Conservation (phyloP, 306 rosid genomes). For the Delonix regia region DNA sequence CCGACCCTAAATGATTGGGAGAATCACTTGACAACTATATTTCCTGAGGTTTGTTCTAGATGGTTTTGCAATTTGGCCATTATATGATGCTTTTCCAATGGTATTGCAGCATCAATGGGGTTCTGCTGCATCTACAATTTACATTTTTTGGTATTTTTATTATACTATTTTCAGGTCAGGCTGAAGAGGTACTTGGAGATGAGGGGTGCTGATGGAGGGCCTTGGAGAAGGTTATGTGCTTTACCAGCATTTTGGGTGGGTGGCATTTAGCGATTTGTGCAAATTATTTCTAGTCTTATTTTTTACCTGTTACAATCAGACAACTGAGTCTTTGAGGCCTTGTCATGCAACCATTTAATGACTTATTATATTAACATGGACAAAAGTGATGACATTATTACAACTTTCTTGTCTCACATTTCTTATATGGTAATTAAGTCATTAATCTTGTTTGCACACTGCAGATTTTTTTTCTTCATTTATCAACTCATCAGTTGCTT, state of each 20-base stretch:
- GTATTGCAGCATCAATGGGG: constrained; percentile 30
- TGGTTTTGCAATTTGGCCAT: constrained; percentile 20
- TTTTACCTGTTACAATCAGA: constrained; percentile 19
- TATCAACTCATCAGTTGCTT: constrained; percentile 21
- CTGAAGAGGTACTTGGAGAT: constrained; percentile 97
- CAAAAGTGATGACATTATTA: constrained; percentile 16
- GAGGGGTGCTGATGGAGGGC: constrained; percentile 99
- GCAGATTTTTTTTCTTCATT: not conserved
- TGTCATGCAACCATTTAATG: constrained; percentile 18
- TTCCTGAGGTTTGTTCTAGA: constrained; percentile 76
- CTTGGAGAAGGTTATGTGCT: constrained; percentile 99
- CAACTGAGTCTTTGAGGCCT: constrained; percentile 1
- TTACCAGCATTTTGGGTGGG: constrained; percentile 98
- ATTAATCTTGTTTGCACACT: constrained; percentile 26
- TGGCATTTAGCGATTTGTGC: constrained; percentile 29
- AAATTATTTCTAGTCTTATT: constrained; percentile 28
- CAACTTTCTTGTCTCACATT: not conserved
- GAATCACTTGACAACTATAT: constrained; percentile 95
- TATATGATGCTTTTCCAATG: constrained; percentile 25
- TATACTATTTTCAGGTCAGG: constrained; percentile 71
- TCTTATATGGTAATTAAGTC: constrained; percentile 6
- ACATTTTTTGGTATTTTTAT: constrained; percentile 8
- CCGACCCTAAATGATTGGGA: constrained; percentile 98
- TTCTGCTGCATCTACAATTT: not conserved
- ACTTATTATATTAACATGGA: not conserved